Conservation (phyloP, 2,329 filamentous ascomycete species). For the Trichothecium roseum region DNA sequence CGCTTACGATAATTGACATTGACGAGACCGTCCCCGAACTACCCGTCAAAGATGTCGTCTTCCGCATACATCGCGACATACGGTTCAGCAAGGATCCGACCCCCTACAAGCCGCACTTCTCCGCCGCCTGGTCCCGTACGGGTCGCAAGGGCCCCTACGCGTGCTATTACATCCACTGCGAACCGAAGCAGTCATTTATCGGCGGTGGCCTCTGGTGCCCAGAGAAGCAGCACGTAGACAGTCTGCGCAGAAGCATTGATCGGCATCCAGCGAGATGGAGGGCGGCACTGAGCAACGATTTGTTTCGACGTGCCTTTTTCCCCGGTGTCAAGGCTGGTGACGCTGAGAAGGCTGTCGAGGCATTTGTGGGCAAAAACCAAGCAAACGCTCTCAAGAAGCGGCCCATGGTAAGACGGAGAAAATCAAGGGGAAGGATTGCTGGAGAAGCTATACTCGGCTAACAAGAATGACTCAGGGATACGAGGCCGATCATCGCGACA, state of each 20-base stretch:
- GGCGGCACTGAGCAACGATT: constrained; percentile 48
- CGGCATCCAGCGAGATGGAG: constrained; percentile 61
- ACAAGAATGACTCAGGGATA: constrained; percentile 48
- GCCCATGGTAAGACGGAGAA: constrained; percentile 55
- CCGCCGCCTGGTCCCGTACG: constrained; percentile 77
- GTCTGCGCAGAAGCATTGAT: constrained; percentile 67
- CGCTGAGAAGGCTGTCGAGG: constrained; percentile 42
- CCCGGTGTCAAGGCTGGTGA: constrained; percentile 24
- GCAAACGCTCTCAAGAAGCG: constrained; percentile 73
- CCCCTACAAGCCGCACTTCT: constrained; percentile 85
- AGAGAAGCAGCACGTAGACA: constrained; percentile 52
- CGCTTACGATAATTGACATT: constrained; percentile 56
- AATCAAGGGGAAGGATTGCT: neutral
- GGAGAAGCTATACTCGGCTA: constrained; percentile 1
- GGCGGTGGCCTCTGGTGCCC: constrained; percentile 79
- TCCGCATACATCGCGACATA: constrained; percentile 79
- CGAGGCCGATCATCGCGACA: constrained; percentile 62
- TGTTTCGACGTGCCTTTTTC: constrained; percentile 56
- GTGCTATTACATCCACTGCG: constrained; percentile 77
- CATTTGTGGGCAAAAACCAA: constrained; percentile 61
- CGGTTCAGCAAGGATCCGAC: constrained; percentile 77
- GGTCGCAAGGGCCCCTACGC: constrained; percentile 82
- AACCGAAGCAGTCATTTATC: constrained; percentile 61
- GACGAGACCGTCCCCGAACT: constrained; percentile 82
- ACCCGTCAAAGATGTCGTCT: constrained; percentile 75